Evolutionary conservation across 164 flowering plant species (phyloP).

Genomic region (Magnolia changhungtana): DNA sequence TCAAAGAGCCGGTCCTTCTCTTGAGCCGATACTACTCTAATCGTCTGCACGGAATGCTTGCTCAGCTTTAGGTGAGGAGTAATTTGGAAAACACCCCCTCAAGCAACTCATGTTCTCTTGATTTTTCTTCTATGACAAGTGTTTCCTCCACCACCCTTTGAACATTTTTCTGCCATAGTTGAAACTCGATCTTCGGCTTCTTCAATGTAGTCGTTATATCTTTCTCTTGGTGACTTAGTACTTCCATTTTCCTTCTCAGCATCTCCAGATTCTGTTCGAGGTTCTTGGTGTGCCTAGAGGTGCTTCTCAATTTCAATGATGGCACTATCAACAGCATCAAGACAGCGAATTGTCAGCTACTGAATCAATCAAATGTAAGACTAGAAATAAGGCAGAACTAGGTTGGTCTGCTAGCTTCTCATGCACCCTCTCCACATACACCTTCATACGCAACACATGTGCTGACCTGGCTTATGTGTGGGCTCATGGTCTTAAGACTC

Average conservation of each 20-base stretch:
- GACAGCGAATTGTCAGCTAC: neutral
- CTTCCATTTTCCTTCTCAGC: neutral
- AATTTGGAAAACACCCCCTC: neutral
- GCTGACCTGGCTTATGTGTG: no score
- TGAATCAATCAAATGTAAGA: neutral
- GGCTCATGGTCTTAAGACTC: no score
- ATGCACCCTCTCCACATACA: no score
- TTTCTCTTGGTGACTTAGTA: no score
- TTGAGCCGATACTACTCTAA: no score
- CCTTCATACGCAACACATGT: no score
- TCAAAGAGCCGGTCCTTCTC: neutral
- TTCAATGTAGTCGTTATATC: neutral
- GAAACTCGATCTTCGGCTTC: neutral
- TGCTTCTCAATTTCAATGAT: neutral
- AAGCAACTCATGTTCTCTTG: neutral
- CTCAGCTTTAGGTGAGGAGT: neutral
- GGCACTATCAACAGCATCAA: neutral
- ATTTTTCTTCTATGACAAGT: neutral
- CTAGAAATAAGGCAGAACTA: neutral
- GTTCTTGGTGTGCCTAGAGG: neutral
- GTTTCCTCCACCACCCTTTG: neutral
- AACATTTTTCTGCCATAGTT: slow-evolving; percentile 2
- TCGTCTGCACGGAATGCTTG: neutral
- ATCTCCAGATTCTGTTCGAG: neutral
- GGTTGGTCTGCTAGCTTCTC: neutral